Evolutionary conservation across 345 rosid genomes (phyloP), one percentile per base, ranked within the genome.

Genomic region (Cardiospermum halicacabum): DNA sequence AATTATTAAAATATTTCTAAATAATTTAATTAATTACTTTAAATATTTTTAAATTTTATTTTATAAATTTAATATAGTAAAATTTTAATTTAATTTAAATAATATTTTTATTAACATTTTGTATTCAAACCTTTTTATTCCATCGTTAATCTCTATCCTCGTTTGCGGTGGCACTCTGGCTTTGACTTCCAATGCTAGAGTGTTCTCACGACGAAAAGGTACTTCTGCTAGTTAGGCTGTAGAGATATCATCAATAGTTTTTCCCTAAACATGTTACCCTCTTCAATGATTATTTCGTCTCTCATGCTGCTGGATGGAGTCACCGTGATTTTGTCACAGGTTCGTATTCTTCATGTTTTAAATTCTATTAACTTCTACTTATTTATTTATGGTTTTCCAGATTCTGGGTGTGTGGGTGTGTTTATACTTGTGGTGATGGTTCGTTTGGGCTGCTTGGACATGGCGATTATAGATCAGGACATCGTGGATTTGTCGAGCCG

Each of bases 381-480:
- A n/a, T 43, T 55, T 45, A 9, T 10, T 25, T 57, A 21, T 25
- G 19, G 37, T 21, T 30, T 69, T 54, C 56, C 65, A 92, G 91
- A 86, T 58, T n/a, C n/a, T n/a, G n/a, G n/a, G n/a, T n/a, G n/a
- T 37, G 61, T 0, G 89, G 95, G 21, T 72, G 68, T 27, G 79
- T 86, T 51, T 86, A 88, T 34, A 90, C 92, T 27, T 88, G 98
- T 50, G 98, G 98, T 40, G 91, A 84, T 84, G 97, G 94, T 13
- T 77, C 91, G 0, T 93, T 93, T 75, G 98, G 98, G 63, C 97
- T 90, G 83, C 97, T 93, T 55, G 98, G 98, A 68, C 95, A 85
- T 74, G 95, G 95, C 19, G 94, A 90, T 71, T 77, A 74, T 45
- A 60, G 64, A 51, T 79, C 93, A 22, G n/a, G n/a, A n/a, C n/a